Percentiles rank a stretch among this genome's conserved stretches.
These are phyloP conservation scores for Fusarium tuaranense DNA, from an alignment of 2,329 filamentous ascomycete genomes.

Conservation along the genomic window DNA sequence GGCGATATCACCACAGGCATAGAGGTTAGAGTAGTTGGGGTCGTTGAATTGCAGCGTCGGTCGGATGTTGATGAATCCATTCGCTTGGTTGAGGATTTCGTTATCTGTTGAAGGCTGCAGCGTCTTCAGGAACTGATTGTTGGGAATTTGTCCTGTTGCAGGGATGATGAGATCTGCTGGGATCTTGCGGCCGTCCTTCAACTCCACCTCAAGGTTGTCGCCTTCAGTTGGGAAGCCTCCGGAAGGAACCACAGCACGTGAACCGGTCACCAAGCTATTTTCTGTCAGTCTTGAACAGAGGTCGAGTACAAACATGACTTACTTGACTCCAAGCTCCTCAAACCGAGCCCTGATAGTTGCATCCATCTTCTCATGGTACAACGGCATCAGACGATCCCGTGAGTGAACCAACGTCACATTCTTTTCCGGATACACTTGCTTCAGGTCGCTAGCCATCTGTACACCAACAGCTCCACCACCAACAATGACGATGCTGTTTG, in stretches of 20 bases:
- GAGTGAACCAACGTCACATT: constrained; percentile 41
- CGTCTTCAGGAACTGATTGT: constrained; percentile 40
- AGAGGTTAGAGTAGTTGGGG: constrained; percentile 38
- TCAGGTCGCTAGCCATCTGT: constrained; percentile 43
- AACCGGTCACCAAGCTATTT: constrained; percentile 36
- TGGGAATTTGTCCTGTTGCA: constrained; percentile 41
- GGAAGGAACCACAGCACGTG: constrained; percentile 33
- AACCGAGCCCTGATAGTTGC: constrained; percentile 34
- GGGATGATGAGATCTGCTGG: constrained; percentile 38
- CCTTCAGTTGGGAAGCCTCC: constrained; percentile 39
- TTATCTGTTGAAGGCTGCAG: constrained; percentile 12
- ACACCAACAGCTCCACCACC: constrained; percentile 42
- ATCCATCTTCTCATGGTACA: constrained; percentile 43
- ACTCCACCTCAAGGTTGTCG: constrained; percentile 27
- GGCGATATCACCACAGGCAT: constrained; percentile 42
- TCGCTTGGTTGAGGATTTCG: constrained; percentile 30
- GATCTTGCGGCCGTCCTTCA: constrained; percentile 39
- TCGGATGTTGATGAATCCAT: constrained; percentile 39
- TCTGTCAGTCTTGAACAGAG: not conserved
- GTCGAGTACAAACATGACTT: not conserved
- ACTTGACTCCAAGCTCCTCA: constrained; percentile 40
- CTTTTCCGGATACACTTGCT: constrained; percentile 41
- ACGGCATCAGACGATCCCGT: constrained; percentile 38
- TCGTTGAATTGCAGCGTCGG: constrained; percentile 40
- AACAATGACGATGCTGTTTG: constrained; percentile 40